Evolutionary conservation across 176 grass and related monocot species (phyloP).

Genomic region (Oryza meridionalis): DNA sequence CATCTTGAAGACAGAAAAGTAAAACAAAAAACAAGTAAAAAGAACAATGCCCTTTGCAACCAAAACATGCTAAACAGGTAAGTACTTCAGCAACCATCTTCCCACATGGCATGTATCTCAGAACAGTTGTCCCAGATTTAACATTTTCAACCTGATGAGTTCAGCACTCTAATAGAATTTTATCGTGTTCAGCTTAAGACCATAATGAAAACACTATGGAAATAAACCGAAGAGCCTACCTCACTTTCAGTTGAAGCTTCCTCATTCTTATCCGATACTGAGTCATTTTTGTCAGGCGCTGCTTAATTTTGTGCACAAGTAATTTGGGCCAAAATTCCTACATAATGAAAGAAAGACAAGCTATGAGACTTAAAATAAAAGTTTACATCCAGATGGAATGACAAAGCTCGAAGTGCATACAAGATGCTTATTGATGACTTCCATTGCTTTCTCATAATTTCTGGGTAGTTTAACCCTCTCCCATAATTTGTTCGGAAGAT

Average conservation of each 20-base stretch:
- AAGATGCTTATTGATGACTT: conserved; percentile 81
- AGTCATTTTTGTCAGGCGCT: conserved; percentile 95
- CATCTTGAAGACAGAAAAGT: background rate
- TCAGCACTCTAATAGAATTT: background rate
- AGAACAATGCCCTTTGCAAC: background rate
- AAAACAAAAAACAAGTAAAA: background rate
- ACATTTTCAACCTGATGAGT: background rate
- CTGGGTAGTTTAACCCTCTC: conserved; percentile 87
- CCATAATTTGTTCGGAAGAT: conserved; percentile 93
- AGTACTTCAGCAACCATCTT: background rate
- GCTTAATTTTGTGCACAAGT: conserved; percentile 96
- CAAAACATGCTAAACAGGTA: background rate
- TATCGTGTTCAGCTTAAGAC: background rate
- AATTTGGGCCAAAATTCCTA: conserved; percentile 96
- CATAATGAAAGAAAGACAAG: conserved; percentile 19
- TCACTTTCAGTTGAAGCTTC: conserved; percentile 95
- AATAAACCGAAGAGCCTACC: conserved; percentile 45
- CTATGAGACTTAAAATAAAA: background rate
- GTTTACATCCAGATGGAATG: background rate
- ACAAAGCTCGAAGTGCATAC: conserved; percentile 50
- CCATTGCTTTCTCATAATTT: conserved; percentile 91
- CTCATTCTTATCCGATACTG: conserved; percentile 96
- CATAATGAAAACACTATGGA: background rate
- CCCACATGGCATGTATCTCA: background rate
- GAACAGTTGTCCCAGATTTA: background rate